A percentile compares a stretch with the other conserved stretches of the same genome.
phyloP scores from a whole-genome alignment of 352 stramenopile genomes.

The Thraustotheca clavata region DNA sequence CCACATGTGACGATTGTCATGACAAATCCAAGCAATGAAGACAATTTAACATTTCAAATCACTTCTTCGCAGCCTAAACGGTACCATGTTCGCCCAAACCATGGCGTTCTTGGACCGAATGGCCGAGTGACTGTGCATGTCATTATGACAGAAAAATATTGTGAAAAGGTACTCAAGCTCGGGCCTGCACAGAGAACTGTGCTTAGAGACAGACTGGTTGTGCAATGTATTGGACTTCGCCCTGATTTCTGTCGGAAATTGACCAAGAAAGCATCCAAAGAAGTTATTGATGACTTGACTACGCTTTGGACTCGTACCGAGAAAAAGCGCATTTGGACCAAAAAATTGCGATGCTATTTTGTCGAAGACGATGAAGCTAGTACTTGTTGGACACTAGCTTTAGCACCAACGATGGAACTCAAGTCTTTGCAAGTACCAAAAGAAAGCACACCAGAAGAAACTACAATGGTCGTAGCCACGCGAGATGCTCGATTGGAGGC shows the following conservation, averaged over 20 bases:
- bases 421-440: not conserved
- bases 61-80: not conserved
- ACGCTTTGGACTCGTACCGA: slow-evolving; percentile 78
- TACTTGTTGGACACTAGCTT: not conserved
- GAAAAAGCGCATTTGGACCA: slow-evolving; percentile 71
- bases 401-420: not conserved
- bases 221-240: slow-evolving; percentile 75
- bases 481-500: not conserved
- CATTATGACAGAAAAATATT: slow-evolving; percentile 28
- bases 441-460: not conserved
- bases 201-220: slow-evolving; percentile 81
- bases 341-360: slow-evolving; percentile 81
- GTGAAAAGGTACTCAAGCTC: slow-evolving; percentile 67
- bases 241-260: slow-evolving; percentile 76
- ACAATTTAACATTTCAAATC: slow-evolving; percentile 1
- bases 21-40: not conserved
- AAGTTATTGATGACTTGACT: slow-evolving; percentile 80
- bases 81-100: not conserved
- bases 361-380: not conserved
- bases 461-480: not conserved
- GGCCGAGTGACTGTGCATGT: not conserved
- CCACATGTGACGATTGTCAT: not conserved
- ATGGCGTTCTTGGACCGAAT: not conserved
- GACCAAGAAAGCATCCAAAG: slow-evolving; percentile 78
- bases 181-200: slow-evolving; percentile 59